These are phyloP conservation scores for Beta corolliflora DNA, from an alignment of 179 eudicot species.

Conservation along the genomic window DNA sequence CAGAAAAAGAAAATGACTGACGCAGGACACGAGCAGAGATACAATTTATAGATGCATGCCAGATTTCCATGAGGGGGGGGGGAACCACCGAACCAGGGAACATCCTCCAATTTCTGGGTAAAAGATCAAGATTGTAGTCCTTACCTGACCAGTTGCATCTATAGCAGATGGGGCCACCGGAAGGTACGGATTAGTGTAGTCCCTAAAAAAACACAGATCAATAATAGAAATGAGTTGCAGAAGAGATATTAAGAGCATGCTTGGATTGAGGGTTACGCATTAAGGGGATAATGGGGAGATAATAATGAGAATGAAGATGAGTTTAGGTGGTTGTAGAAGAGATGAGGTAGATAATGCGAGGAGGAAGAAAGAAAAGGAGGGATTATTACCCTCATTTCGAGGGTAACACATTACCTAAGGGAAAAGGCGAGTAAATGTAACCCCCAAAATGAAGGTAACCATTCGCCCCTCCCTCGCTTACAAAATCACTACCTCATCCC, in stretches of 20 bases:
- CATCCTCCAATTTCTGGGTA: not conserved
- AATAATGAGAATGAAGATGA: too few species aligned
- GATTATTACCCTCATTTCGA: too few species aligned
- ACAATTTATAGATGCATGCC: not conserved
- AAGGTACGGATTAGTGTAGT: conserved; percentile 89
- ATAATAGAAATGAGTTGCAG: not conserved
- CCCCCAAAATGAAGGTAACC: too few species aligned
- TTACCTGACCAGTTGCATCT: conserved; percentile 92
- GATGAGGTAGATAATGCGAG: too few species aligned
- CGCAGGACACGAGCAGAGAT: not conserved
- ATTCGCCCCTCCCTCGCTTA: too few species aligned
- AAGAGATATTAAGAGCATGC: not conserved
- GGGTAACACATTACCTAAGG: too few species aligned
- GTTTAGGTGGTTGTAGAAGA: too few species aligned
- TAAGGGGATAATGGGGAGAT: too few species aligned
- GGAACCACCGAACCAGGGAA: not conserved
- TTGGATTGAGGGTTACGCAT: too few species aligned
- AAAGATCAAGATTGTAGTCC: not conserved
- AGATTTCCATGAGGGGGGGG: not conserved
- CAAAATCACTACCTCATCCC: too few species aligned
- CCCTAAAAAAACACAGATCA: conserved; percentile 53
- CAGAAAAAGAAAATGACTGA: not conserved
- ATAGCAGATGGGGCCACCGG: conserved; percentile 98
- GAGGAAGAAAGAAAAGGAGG: too few species aligned
- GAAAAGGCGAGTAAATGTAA: too few species aligned